Percentiles rank a stretch among this genome's conserved stretches.
Evolutionary conservation across 108 stramenopile species (phyloP).

Genomic region (Bacterosira constricta): DNA sequence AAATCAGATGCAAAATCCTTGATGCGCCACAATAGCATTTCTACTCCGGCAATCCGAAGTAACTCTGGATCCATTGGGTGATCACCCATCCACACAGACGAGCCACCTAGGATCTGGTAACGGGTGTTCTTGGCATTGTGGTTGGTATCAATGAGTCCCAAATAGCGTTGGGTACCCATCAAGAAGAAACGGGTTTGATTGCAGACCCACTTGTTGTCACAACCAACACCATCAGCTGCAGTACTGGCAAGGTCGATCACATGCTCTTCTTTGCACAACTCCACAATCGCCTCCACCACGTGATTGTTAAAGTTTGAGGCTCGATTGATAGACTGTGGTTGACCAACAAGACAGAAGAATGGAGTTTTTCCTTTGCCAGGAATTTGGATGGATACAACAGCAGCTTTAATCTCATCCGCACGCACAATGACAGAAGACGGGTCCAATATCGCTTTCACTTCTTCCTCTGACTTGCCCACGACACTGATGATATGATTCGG

Average conservation of each 20-base stretch:
- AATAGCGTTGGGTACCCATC: constrained; percentile 1
- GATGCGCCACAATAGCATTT: background rate
- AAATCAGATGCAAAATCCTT: constrained; percentile 22
- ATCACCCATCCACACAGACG: constrained; percentile 1
- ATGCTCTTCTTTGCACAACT: background rate
- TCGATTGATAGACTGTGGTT: constrained; percentile 16
- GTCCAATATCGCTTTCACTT: too few relatives aligned
- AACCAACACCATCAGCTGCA: constrained; percentile 18
- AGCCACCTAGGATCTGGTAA: constrained; percentile 16
- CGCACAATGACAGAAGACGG: too few relatives aligned
- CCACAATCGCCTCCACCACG: background rate
- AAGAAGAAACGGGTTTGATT: background rate
- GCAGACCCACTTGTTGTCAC: constrained; percentile 3
- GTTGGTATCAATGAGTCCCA: constrained; percentile 17
- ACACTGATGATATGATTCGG: background rate
- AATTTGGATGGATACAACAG: constrained; percentile 1
- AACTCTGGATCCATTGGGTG: constrained; percentile 1
- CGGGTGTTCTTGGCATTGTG: constrained; percentile 21
- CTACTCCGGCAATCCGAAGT: background rate
- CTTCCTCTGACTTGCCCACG: too few relatives aligned
- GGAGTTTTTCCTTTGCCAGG: background rate
- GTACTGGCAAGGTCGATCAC: constrained; percentile 13
- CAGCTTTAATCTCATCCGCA: background rate
- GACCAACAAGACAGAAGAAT: background rate
- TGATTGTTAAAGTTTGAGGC: background rate